Conservation (phyloP, 139 green algal species). For the Chlorella sp. region DNA sequence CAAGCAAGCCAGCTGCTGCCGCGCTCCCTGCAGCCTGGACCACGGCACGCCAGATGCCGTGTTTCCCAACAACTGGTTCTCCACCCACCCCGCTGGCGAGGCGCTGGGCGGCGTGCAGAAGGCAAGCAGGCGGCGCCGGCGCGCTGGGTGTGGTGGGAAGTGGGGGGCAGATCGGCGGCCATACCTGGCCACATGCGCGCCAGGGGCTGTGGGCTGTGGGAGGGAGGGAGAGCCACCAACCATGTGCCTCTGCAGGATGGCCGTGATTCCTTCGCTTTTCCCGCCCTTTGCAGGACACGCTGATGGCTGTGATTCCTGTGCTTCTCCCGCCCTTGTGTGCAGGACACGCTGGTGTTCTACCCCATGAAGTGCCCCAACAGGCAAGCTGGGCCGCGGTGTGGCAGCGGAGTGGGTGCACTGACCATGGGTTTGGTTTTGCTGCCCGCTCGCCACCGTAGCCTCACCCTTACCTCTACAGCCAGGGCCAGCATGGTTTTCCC, state of each 20-base stretch:
- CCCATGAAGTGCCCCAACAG: conserved; percentile 94
- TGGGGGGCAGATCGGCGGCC: too few relatives aligned
- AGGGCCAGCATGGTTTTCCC: background rate
- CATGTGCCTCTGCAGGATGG: too few relatives aligned
- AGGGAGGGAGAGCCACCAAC: too few relatives aligned
- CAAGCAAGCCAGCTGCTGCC: conserved; percentile 34
- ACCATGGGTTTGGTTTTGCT: background rate
- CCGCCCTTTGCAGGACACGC: too few relatives aligned
- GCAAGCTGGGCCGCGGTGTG: background rate
- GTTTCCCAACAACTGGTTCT: conserved; percentile 98
- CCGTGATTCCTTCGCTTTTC: too few relatives aligned
- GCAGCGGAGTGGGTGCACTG: background rate
- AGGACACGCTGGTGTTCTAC: conserved; percentile 87
- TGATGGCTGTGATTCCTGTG: too few relatives aligned
- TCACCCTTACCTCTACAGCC: background rate
- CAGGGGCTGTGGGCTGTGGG: too few relatives aligned
- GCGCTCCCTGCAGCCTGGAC: conserved; percentile 56
- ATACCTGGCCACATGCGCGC: too few relatives aligned
- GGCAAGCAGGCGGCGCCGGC: too few relatives aligned
- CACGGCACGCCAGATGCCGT: conserved; percentile 93
- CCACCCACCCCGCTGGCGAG: conserved; percentile 64
- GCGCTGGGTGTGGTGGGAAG: too few relatives aligned
- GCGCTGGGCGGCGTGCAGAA: conserved; percentile 49
- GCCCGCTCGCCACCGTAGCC: background rate
- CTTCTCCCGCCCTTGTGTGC: too few relatives aligned